phyloP scores from a whole-genome alignment of 164 flowering plant genomes.

The Taxillus chinensis region DNA sequence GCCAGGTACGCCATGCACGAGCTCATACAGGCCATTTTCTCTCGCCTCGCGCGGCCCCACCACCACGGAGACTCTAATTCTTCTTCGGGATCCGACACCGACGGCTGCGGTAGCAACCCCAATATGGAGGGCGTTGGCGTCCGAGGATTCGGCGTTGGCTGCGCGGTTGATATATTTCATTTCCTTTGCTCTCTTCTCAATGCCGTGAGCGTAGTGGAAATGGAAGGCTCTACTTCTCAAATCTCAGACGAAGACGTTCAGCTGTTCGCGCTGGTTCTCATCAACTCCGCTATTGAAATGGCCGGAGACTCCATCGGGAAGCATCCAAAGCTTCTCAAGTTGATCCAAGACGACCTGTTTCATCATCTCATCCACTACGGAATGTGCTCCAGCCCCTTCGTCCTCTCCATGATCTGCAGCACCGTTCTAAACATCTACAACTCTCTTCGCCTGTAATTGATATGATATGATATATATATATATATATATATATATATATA shows the following conservation, averaged over 20 bases:
- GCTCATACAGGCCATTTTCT: constrained; percentile 48
- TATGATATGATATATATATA: no score
- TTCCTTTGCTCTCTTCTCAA: constrained; percentile 73
- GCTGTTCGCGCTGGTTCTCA: constrained; percentile 65
- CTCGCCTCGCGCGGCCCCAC: constrained; percentile 50
- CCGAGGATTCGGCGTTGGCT: constrained; percentile 49
- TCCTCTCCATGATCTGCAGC: constrained; percentile 83
- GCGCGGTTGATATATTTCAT: constrained; percentile 63
- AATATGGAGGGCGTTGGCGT: constrained; percentile 16
- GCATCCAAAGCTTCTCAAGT: constrained; percentile 63
- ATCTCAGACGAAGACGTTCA: constrained; percentile 67
- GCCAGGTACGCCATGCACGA: constrained; percentile 80
- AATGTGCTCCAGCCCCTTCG: constrained; percentile 40
- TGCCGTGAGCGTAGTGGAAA: constrained; percentile 46
- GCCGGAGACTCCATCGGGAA: constrained; percentile 63
- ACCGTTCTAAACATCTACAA: constrained; percentile 66
- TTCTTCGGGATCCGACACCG: constrained; percentile 45
- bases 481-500: no score
- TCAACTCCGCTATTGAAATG: constrained; percentile 70
- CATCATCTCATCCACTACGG: constrained; percentile 78
- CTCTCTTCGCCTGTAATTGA: constrained; percentile 33
- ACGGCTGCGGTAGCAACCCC: constrained; percentile 11
- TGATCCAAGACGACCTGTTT: constrained; percentile 73
- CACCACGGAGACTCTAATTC: constrained; percentile 26
- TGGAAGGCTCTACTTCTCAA: constrained; percentile 33